Evolutionary conservation across 208 protist species (phyloP).

Genomic region (Wallacemonas sp.): DNA sequence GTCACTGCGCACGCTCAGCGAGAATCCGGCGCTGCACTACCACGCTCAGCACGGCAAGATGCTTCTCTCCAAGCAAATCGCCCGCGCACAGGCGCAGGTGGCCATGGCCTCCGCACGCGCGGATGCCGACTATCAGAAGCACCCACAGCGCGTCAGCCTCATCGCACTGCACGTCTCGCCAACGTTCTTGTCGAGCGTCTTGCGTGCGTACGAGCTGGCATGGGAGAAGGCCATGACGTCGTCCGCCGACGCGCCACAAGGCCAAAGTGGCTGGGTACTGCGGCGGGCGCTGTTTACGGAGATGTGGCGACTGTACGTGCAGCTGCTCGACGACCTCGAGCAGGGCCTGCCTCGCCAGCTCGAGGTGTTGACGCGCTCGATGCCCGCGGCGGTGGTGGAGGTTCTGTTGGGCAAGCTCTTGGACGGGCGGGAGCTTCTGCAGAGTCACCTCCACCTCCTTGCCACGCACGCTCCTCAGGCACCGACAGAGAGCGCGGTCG

Average conservation of each 20-base stretch:
- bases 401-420: slow-evolving; percentile 30
- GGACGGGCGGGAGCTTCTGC: slow-evolving; percentile 3
- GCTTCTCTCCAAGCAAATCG: slow-evolving; percentile 6
- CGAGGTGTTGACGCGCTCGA: slow-evolving; percentile 16
- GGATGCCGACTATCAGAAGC: neutral
- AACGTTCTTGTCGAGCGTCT: slow-evolving; percentile 14
- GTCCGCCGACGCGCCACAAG: neutral
- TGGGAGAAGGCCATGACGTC: slow-evolving; percentile 2
- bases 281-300: slow-evolving; percentile 1
- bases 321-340: slow-evolving; percentile 43
- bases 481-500: neutral
- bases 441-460: neutral
- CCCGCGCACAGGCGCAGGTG: slow-evolving; percentile 7
- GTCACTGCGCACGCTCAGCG: too few relatives aligned
- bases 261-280: slow-evolving; percentile 3
- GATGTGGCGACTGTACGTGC: slow-evolving; percentile 32
- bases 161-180: slow-evolving; percentile 17
- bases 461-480: slow-evolving; percentile 1
- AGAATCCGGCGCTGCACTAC: slow-evolving; percentile 2
- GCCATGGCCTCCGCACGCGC: neutral
- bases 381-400: slow-evolving; percentile 29
- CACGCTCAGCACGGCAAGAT: neutral
- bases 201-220: neutral
- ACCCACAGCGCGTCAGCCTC: slow-evolving; percentile 19
- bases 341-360: slow-evolving; percentile 31